These are phyloP conservation scores for Aspergillus novoparasiticus DNA, from an alignment of 2,329 filamentous ascomycete species.

Conservation along the genomic window DNA sequence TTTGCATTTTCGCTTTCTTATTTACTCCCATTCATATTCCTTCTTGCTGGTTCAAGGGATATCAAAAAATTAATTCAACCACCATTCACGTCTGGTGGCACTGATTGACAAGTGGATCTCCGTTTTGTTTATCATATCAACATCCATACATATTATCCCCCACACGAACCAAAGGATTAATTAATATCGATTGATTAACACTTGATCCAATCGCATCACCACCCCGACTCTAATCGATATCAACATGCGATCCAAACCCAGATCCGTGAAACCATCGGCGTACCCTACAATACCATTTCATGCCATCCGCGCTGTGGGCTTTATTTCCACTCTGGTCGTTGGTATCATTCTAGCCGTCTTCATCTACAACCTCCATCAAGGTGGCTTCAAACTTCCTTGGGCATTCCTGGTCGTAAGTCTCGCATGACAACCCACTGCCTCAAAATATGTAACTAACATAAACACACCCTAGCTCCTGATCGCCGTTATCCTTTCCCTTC, in stretches of 20 bases:
- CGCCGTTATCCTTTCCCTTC: constrained; percentile 55
- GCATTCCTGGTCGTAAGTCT: constrained; percentile 60
- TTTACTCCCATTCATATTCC: neutral
- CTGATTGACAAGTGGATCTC: neutral
- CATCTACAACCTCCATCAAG: constrained; percentile 55
- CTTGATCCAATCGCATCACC: constrained; percentile 1
- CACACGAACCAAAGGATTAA: neutral
- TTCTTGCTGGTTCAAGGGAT: constrained; percentile 9
- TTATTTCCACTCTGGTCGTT: constrained; percentile 59
- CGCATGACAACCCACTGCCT: neutral
- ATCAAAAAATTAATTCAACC: neutral
- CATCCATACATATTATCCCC: neutral
- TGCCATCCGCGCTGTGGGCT: constrained; percentile 37
- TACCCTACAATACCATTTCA: constrained; percentile 46
- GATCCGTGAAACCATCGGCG: constrained; percentile 40
- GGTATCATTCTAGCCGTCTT: constrained; percentile 59
- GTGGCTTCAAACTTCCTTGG: constrained; percentile 58
- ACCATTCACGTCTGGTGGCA: neutral
- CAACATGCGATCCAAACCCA: constrained; percentile 34
- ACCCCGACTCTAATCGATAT: neutral
- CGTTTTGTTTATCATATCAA: constrained; percentile 1
- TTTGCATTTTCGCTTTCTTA: neutral
- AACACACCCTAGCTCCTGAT: constrained; percentile 49
- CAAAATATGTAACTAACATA: neutral
- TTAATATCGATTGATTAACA: neutral